These are phyloP conservation scores for Penicillium sp. DNA, from an alignment of 2,329 filamentous ascomycete genomes.

Conservation along the genomic window DNA sequence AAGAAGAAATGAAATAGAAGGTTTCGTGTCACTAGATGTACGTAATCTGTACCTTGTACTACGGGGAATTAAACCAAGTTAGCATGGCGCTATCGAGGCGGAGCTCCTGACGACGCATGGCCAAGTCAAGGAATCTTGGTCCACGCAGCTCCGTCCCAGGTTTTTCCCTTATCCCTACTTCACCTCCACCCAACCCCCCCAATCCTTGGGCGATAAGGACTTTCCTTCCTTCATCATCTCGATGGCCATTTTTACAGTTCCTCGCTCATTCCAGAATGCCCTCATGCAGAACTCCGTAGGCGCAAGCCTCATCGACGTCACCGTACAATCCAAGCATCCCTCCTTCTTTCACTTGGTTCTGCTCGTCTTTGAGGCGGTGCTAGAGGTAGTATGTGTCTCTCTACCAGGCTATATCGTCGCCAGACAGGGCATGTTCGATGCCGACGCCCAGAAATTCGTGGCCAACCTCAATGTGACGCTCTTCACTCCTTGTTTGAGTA, in stretches of 20 bases:
- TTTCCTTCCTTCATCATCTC: slow-evolving; percentile 15
- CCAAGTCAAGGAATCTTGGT: slow-evolving; percentile 1
- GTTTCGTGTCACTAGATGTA: not conserved
- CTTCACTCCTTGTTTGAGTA: slow-evolving; percentile 96
- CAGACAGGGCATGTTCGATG: slow-evolving; percentile 86
- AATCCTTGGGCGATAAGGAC: not conserved
- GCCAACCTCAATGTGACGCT: slow-evolving; percentile 95
- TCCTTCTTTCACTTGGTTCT: slow-evolving; percentile 64
- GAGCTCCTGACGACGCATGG: not conserved
- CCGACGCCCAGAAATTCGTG: slow-evolving; percentile 92
- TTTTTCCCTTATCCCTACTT: not conserved
- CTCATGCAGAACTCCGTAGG: slow-evolving; percentile 21
- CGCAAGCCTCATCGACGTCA: not conserved
- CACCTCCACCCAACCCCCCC: not conserved
- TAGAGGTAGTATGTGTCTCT: slow-evolving; percentile 94
- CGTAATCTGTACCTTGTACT: not conserved
- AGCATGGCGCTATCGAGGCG: not conserved
- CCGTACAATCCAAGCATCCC: slow-evolving; percentile 45
- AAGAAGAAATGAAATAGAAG: not conserved
- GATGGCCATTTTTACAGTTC: slow-evolving; percentile 49
- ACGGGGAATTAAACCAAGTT: not conserved
- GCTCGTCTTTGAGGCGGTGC: slow-evolving; percentile 89
- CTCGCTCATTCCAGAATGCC: slow-evolving; percentile 49
- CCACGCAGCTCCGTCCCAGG: slow-evolving; percentile 1
- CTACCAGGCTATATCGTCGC: slow-evolving; percentile 93